Evolutionary conservation across 192 early-diverging fungal species (phyloP), one percentile per base, ranked within the genome.

Genomic region (Allomyces javanicus): DNA sequence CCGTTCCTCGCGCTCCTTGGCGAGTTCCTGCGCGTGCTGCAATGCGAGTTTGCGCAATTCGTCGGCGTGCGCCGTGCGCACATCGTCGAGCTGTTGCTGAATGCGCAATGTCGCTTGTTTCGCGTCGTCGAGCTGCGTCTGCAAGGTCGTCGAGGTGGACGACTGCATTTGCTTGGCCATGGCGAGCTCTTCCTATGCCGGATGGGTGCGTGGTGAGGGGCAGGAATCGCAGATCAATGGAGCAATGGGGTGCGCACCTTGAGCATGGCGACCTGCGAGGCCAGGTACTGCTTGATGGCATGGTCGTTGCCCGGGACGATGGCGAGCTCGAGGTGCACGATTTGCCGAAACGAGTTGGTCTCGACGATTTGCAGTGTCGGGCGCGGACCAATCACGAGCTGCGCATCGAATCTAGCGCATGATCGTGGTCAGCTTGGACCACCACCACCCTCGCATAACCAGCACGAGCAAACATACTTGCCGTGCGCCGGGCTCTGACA

Each of bases 301-400:
- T 69, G 25, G 65, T 83, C 82, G 63, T 72, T 77, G 14, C 74
- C 82, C 7, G 70, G 78, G 3, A 69, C 72, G 24, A 82, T 72
- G 25, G 71, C 55, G 9, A 83, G 73, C 1, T 73, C 66, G 1
- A 83, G 64, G 64, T 83, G 82, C 3, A 68, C 72, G 24, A 83
- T 81, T 66, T 82, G 79, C 55, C 71, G 68, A 72, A 83, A 83
- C 4, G 75, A 58, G 62, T 80, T 83, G 33, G 79, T 80, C 68
- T 83, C 81, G 66, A 83, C 66, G 24, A 83, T 73, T 21, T 66
- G 61, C 55, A 83, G 73, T 17, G 66, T 68, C 4, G 77, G 44
- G 21, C 50, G 21, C 4, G 64, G 61, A 24, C 69, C 67, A 22
- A 63, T 27, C 1, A 64, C 63, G 22, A 82, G 67, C 40, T 74